Conservation (phyloP, 176 grass and related monocot genomes). For the Carex kokanica region DNA sequence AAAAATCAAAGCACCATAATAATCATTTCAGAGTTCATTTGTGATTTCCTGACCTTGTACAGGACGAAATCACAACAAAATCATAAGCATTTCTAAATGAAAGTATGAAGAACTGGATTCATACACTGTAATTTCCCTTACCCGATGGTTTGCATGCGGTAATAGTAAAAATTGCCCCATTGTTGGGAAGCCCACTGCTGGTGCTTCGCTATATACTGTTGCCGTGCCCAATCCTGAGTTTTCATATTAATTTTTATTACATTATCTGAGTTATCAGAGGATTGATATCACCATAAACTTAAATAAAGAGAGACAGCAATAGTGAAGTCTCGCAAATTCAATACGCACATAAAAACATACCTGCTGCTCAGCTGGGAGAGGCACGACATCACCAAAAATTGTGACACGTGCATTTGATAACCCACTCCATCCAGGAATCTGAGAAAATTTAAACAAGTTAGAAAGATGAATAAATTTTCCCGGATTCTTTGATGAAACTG, state of each 20-base stretch:
- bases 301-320: background rate
- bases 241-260: background rate
- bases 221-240: constrained; percentile 84
- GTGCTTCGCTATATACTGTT: constrained; percentile 94
- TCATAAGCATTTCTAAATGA: background rate
- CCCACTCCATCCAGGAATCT: constrained; percentile 99
- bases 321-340: background rate
- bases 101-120: background rate
- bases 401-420: constrained; percentile 95
- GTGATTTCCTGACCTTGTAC: background rate
- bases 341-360: constrained; percentile 26
- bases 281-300: background rate
- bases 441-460: background rate
- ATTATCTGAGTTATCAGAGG: background rate
- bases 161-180: constrained; percentile 99
- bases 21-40: background rate
- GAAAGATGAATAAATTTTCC: background rate
- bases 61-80: background rate
- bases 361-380: constrained; percentile 77
- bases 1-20: background rate
- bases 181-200: constrained; percentile 97
- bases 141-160: constrained; percentile 95
- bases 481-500: background rate
- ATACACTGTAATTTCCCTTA: constrained; percentile 12
- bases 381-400: constrained; percentile 92